These are phyloP conservation scores for Coprinopsis sp. DNA, from an alignment of 768 basidiomycete species.

Conservation along the genomic window DNA sequence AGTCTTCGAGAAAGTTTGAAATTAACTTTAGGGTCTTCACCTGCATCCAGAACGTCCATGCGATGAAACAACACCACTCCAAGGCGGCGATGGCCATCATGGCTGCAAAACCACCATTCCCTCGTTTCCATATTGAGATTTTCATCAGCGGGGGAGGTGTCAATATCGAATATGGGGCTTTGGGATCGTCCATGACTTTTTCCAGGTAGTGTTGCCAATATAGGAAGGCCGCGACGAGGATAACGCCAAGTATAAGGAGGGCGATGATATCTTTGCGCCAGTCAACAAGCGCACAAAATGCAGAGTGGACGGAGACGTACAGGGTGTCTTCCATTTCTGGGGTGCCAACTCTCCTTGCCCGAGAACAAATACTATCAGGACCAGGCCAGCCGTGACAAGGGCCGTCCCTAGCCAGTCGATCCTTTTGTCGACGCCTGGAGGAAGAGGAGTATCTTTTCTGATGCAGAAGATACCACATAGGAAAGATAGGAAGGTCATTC, in stretches of 20 bases:
- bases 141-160: constrained; percentile 64
- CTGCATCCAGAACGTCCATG: constrained; percentile 41
- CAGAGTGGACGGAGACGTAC: constrained; percentile 14
- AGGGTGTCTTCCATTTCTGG: constrained; percentile 52
- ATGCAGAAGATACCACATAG: constrained; percentile 56
- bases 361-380: constrained; percentile 69
- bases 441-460: constrained; percentile 51
- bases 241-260: constrained; percentile 56
- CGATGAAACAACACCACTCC: constrained; percentile 54
- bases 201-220: constrained; percentile 67
- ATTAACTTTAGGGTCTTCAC: too few species aligned
- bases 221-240: constrained; percentile 55
- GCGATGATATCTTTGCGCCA: constrained; percentile 61
- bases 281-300: neutral
- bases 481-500: constrained; percentile 47
- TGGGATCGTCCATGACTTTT: constrained; percentile 21
- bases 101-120: constrained; percentile 55
- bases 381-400: constrained; percentile 57
- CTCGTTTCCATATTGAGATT: constrained; percentile 57
- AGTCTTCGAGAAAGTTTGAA: too few species aligned
- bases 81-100: constrained; percentile 61
- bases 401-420: constrained; percentile 78
- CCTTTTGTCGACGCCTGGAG: constrained; percentile 37
- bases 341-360: constrained; percentile 59
- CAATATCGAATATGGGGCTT: constrained; percentile 19